These are phyloP conservation scores for Cytospora leucostoma DNA, from an alignment of 2,329 filamentous ascomycete genomes.

Conservation along the genomic window DNA sequence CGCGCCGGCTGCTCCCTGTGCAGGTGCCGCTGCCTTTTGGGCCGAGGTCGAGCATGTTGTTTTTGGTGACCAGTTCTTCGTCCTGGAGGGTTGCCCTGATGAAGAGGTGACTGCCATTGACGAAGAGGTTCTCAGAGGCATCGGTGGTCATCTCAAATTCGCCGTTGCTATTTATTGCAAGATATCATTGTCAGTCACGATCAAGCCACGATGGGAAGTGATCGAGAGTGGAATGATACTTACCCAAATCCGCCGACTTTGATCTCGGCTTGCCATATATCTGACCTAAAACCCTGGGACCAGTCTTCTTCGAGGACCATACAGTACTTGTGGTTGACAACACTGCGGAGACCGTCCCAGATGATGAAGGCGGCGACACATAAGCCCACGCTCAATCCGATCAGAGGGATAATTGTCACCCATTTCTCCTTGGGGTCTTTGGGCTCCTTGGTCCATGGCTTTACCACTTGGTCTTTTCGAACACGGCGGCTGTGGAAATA, in stretches of 20 bases:
- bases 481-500: conserved; percentile 77
- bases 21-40: conserved; percentile 73
- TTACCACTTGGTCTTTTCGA: conserved; percentile 70
- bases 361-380: conserved; percentile 69
- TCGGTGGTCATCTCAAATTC: conserved; percentile 78
- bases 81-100: conserved; percentile 82
- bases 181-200: too few species aligned
- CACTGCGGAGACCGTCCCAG: conserved; percentile 72
- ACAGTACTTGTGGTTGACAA: conserved; percentile 75
- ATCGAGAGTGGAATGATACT: conserved; percentile 36
- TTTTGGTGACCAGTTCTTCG: conserved; percentile 61
- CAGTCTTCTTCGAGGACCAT: conserved; percentile 68
- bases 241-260: conserved; percentile 77
- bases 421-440: conserved; percentile 80
- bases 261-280: conserved; percentile 73
- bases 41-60: conserved; percentile 69
- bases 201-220: not conserved
- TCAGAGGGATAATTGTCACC: conserved; percentile 76
- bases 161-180: conserved; percentile 61
- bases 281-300: conserved; percentile 55
- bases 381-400: conserved; percentile 71
- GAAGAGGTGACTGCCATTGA: conserved; percentile 67
- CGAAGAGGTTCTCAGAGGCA: conserved; percentile 71
- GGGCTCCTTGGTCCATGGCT: conserved; percentile 71
- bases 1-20: conserved; percentile 58